A percentile compares a stretch with the other conserved stretches of the same genome.
phyloP scores from a whole-genome alignment of 805 yeast genomes.

The Priceomyces haplophilus region DNA sequence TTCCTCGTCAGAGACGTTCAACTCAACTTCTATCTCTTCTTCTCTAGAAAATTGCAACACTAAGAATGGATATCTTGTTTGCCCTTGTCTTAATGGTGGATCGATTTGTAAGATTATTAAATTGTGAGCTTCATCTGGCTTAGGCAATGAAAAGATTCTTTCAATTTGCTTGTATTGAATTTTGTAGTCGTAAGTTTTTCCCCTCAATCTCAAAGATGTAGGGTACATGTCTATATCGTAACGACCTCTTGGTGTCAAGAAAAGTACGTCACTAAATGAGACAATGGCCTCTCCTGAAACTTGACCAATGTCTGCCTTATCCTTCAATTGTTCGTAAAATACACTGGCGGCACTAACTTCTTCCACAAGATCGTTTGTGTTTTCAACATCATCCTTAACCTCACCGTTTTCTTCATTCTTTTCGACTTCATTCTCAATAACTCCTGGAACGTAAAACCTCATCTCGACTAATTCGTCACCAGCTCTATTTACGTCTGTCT shows the following conservation, averaged over 20 bases:
- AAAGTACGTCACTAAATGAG: slow-evolving; percentile 83
- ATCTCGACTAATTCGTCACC: slow-evolving; percentile 97
- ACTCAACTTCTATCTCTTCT: slow-evolving; percentile 87
- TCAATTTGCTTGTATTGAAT: slow-evolving; percentile 87
- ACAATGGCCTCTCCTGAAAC: slow-evolving; percentile 94
- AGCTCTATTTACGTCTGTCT: slow-evolving; percentile 58
- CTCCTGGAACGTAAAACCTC: slow-evolving; percentile 92
- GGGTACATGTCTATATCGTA: slow-evolving; percentile 94
- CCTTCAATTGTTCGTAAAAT: slow-evolving; percentile 88
- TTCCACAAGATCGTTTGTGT: slow-evolving; percentile 34
- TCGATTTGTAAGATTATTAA: slow-evolving; percentile 85
- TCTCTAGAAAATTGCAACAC: slow-evolving; percentile 86
- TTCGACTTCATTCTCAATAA: slow-evolving; percentile 48
- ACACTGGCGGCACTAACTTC: slow-evolving; percentile 73
- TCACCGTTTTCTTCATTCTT: slow-evolving; percentile 20
- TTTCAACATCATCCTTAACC: slow-evolving; percentile 26
- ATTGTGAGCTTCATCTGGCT: slow-evolving; percentile 90
- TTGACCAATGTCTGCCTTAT: slow-evolving; percentile 90
- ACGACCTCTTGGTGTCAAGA: slow-evolving; percentile 97
- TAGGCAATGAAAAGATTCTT: slow-evolving; percentile 87
- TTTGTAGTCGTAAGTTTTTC: slow-evolving; percentile 97
- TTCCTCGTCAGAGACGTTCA: slow-evolving; percentile 81
- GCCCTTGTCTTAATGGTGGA: slow-evolving; percentile 98
- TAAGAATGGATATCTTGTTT: slow-evolving; percentile 90
- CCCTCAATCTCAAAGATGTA: slow-evolving; percentile 82